These are phyloP conservation scores for Austroboletus rostrupii DNA, from an alignment of 1,284 basidiomycete species.

Conservation along the genomic window DNA sequence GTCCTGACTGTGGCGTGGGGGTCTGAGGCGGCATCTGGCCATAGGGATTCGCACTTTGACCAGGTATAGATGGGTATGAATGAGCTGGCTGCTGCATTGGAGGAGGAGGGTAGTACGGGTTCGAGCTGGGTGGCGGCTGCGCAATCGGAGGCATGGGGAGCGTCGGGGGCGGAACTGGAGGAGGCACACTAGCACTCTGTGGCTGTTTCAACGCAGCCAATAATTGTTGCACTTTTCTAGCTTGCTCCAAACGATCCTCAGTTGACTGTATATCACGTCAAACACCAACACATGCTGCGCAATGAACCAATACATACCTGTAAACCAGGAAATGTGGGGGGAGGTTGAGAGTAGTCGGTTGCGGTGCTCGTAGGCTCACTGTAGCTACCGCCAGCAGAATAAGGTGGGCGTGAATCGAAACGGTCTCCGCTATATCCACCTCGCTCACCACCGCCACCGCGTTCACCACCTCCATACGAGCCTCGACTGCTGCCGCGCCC, in stretches of 20 bases:
- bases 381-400: constrained; percentile 29
- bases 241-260: constrained; percentile 77
- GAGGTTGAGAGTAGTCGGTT: constrained; percentile 22
- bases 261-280: constrained; percentile 22
- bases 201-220: constrained; percentile 76
- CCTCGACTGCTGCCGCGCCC: constrained; percentile 36
- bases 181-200: constrained; percentile 34
- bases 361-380: constrained; percentile 26
- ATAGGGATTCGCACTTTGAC: constrained; percentile 32
- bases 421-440: constrained; percentile 35
- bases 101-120: constrained; percentile 43
- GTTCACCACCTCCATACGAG: constrained; percentile 6
- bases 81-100: constrained; percentile 31
- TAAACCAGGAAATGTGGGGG: constrained; percentile 11
- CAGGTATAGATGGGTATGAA: constrained; percentile 34
- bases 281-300: background rate
- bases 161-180: constrained; percentile 30
- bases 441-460: constrained; percentile 24
- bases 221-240: constrained; percentile 76
- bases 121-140: constrained; percentile 31
- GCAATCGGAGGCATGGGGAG: constrained; percentile 34
- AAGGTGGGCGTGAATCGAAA: constrained; percentile 33
- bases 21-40: constrained; percentile 35
- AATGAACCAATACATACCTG: constrained; percentile 19
- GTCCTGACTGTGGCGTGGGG: constrained; percentile 35